Percentiles rank a stretch among this genome's conserved stretches.
Evolutionary conservation across 2,329 filamentous ascomycete genomes (phyloP).

Genomic region (Aspergillus alliaceus): DNA sequence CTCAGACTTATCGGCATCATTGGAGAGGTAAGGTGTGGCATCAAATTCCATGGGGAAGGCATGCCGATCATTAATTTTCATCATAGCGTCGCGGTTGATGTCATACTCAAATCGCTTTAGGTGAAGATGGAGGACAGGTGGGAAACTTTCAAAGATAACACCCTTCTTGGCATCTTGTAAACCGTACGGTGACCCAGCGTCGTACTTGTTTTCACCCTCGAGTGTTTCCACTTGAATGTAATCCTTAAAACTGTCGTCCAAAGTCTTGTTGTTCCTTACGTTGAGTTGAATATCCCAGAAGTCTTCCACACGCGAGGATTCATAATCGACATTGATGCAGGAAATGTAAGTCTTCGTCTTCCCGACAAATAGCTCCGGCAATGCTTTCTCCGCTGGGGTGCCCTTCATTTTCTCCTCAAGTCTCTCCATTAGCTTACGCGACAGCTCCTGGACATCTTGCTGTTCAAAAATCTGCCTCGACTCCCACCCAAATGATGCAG

Average conservation of each 20-base stretch:
- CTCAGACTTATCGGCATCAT: conserved; percentile 83
- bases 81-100: conserved; percentile 93
- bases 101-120: conserved; percentile 98
- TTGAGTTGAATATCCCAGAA: conserved; percentile 99
- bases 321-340: conserved; percentile 97
- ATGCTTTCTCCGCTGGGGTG: conserved; percentile 82
- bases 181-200: conserved; percentile 83
- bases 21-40: conserved; percentile 80
- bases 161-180: conserved; percentile 97
- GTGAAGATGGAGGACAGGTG: conserved; percentile 89
- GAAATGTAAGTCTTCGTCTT: conserved; percentile 99
- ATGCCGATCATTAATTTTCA: conserved; percentile 72
- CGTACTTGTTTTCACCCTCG: conserved; percentile 98
- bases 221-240: conserved; percentile 96
- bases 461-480: conserved; percentile 97
- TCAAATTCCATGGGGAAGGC: conserved; percentile 52
- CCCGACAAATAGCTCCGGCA: conserved; percentile 89
- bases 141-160: conserved; percentile 94
- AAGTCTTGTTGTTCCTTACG: conserved; percentile 86
- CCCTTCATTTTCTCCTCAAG: conserved; percentile 99
- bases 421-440: conserved; percentile 93
- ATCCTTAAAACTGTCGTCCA: conserved; percentile 92
- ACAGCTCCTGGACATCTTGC: conserved; percentile 96
- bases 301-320: conserved; percentile 91
- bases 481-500: conserved; percentile 97